Percentiles rank a stretch among this genome's conserved stretches.
phyloP scores from a whole-genome alignment of 331 rosid species.

The Malus hybrid region DNA sequence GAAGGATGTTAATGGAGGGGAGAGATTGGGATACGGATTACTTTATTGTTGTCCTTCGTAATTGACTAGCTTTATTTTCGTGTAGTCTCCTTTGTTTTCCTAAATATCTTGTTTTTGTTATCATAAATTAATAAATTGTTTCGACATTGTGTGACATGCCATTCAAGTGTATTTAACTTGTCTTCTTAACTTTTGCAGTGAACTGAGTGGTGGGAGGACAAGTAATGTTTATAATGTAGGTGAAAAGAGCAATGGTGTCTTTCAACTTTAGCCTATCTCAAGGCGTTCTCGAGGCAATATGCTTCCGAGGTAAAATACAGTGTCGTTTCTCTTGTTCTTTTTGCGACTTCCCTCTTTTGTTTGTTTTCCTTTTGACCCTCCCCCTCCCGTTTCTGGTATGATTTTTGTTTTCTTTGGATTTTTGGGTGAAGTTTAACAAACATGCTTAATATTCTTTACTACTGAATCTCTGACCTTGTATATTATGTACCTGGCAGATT shows the following conservation, averaged over 20 bases:
- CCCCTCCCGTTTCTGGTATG: not conserved
- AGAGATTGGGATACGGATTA: not conserved
- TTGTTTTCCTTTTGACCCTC: not conserved
- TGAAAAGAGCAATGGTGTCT: slow-evolving; percentile 96
- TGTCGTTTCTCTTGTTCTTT: not conserved
- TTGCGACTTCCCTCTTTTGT: not conserved
- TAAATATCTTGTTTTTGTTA: not conserved
- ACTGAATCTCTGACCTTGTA: not conserved
- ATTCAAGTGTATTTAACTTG: not conserved
- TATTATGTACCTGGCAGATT: slow-evolving; percentile 34
- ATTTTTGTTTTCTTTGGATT: not conserved
- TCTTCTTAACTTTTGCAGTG: slow-evolving; percentile 42
- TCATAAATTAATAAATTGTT: not conserved
- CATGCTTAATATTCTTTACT: not conserved
- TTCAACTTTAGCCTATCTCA: slow-evolving; percentile 86
- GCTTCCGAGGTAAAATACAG: slow-evolving; percentile 72
- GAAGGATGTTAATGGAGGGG: not conserved
- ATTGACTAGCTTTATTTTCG: not conserved
- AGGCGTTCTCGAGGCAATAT: slow-evolving; percentile 94
- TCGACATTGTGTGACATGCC: not conserved
- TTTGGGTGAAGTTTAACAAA: too few species aligned
- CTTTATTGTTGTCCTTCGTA: not conserved
- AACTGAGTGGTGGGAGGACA: slow-evolving; percentile 55
- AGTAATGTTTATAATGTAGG: slow-evolving; percentile 49
- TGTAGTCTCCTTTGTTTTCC: not conserved